Evolutionary conservation across 257 asterid species (phyloP).

Genomic region (Rauvolfia tetraphylla): DNA sequence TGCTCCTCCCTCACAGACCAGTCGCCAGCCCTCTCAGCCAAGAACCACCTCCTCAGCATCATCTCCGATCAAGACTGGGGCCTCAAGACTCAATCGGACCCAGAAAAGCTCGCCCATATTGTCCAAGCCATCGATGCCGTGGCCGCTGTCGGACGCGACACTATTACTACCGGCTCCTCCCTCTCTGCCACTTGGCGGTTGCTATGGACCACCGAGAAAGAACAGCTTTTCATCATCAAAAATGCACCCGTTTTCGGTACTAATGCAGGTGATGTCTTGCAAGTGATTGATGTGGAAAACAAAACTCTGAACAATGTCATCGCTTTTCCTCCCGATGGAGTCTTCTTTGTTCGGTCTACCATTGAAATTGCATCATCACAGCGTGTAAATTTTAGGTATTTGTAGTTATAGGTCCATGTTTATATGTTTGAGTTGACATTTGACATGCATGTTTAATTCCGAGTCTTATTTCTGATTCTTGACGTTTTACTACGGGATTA

Average conservation of each 20-base stretch:
- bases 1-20: slow-evolving; percentile 63
- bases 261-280: slow-evolving; percentile 76
- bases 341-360: slow-evolving; percentile 83
- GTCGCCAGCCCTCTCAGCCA: slow-evolving; percentile 49
- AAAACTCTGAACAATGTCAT: slow-evolving; percentile 69
- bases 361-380: slow-evolving; percentile 72
- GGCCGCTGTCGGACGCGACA: slow-evolving; percentile 44
- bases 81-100: slow-evolving; percentile 69
- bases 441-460: not conserved
- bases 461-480: too few species aligned
- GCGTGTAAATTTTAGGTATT: slow-evolving; percentile 73
- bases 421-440: not conserved
- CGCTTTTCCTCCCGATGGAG: slow-evolving; percentile 87
- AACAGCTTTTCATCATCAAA: slow-evolving; percentile 70
- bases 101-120: slow-evolving; percentile 60
- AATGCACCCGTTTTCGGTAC: slow-evolving; percentile 69
- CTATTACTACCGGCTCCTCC: slow-evolving; percentile 55
- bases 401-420: slow-evolving; percentile 24
- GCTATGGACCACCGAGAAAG: slow-evolving; percentile 99
- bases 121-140: slow-evolving; percentile 59
- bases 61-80: slow-evolving; percentile 84
- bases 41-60: slow-evolving; percentile 70
- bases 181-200: slow-evolving; percentile 81
- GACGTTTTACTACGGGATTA: too few species aligned
- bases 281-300: slow-evolving; percentile 70